Evolutionary conservation across 2,329 filamentous ascomycete genomes (phyloP).

Genomic region (Byssothecium circinans): DNA sequence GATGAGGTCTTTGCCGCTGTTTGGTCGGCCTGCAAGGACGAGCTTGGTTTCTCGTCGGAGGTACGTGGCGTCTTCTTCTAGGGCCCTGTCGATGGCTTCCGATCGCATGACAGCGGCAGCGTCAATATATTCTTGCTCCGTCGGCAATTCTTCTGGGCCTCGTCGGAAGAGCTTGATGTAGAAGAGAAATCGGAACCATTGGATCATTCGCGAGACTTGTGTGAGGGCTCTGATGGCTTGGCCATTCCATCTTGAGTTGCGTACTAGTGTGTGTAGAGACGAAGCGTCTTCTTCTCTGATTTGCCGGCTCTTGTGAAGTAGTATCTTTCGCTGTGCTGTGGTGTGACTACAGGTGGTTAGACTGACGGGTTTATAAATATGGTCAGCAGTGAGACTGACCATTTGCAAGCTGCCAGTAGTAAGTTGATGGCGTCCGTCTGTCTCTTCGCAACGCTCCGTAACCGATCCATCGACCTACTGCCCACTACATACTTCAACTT

Average conservation of each 20-base stretch:
- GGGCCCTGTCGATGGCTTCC: constrained; percentile 38
- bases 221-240: constrained; percentile 32
- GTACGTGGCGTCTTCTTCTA: constrained; percentile 37
- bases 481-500: constrained; percentile 36
- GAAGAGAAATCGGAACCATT: constrained; percentile 36
- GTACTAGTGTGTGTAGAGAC: constrained; percentile 29
- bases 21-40: constrained; percentile 30
- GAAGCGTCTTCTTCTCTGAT: constrained; percentile 38
- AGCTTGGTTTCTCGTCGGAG: constrained; percentile 40
- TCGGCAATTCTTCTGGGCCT: constrained; percentile 20
- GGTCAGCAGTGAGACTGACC: constrained; percentile 17
- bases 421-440: constrained; percentile 38
- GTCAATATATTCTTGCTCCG: constrained; percentile 35
- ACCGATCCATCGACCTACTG: constrained; percentile 34
- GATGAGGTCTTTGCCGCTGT: constrained; percentile 39
- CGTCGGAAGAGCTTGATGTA: constrained; percentile 28
- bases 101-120: constrained; percentile 37
- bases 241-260: constrained; percentile 33
- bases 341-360: constrained; percentile 36
- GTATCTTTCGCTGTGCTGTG: constrained; percentile 40
- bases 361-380: not conserved
- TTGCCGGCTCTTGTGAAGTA: constrained; percentile 40
- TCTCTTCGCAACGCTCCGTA: constrained; percentile 34
- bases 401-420: constrained; percentile 36
- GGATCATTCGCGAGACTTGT: constrained; percentile 35